phyloP scores from a whole-genome alignment of 495 filamentous ascomycete genomes.

The Tuber microsphaerosporum region DNA sequence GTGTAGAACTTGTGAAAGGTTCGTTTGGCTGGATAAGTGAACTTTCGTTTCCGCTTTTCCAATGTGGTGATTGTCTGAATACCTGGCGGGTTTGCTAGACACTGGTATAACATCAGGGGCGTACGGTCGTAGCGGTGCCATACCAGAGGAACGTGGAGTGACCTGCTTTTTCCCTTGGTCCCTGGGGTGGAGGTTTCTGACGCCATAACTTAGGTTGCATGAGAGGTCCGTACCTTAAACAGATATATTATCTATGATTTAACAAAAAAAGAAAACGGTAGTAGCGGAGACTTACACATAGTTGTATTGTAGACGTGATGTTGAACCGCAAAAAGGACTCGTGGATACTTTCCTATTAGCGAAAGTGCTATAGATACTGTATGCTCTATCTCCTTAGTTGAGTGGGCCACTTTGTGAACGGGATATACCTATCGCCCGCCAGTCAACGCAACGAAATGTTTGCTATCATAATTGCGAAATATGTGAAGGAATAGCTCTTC shows the following conservation, averaged over 20 bases:
- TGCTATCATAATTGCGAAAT: background rate
- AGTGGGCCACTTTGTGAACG: background rate
- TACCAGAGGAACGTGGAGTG: no score
- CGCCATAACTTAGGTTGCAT: no score
- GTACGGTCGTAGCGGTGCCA: no score
- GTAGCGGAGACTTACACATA: background rate
- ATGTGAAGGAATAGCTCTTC: background rate
- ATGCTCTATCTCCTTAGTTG: background rate
- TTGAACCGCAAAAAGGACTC: background rate
- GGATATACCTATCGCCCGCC: background rate
- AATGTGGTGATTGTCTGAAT: background rate
- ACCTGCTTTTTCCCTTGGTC: no score
- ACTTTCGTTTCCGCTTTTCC: no score
- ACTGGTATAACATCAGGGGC: background rate
- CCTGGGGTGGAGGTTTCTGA: no score
- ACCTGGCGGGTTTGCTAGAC: background rate
- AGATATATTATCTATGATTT: no score
- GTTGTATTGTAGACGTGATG: background rate
- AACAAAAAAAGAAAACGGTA: no score
- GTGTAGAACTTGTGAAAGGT: background rate
- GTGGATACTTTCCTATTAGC: background rate
- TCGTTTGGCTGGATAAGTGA: no score
- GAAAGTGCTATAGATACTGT: background rate
- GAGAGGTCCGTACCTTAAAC: no score
- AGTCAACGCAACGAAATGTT: background rate